phyloP scores from a whole-genome alignment of 306 rosid genomes.

The Prunus padus region DNA sequence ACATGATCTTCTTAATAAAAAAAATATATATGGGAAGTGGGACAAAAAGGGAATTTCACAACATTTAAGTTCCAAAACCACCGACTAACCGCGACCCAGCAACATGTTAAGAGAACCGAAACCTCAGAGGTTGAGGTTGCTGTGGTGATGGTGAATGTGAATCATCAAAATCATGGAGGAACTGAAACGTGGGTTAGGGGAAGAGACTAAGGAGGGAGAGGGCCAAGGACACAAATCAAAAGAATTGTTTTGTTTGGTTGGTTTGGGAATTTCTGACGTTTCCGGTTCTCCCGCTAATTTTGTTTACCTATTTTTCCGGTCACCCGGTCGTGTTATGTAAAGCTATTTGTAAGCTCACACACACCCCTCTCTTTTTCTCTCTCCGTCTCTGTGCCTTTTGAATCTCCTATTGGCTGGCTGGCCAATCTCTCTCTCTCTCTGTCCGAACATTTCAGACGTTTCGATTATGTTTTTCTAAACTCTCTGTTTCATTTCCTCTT shows the following conservation, averaged over 20 bases:
- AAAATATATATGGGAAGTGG: not conserved
- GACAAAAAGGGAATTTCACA: not conserved
- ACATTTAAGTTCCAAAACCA: not conserved
- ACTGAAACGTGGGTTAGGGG: not conserved
- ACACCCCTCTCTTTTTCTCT: conserved; percentile 26
- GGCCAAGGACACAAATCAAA: not conserved
- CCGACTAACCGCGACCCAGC: conserved; percentile 2
- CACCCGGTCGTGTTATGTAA: conserved; percentile 46
- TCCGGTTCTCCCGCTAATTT: conserved; percentile 58
- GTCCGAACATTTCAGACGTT: conserved; percentile 28
- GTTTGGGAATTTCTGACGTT: conserved; percentile 39
- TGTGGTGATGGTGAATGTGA: not conserved
- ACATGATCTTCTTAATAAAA: not conserved
- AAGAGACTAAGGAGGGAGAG: not conserved
- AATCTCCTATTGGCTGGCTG: conserved; percentile 35
- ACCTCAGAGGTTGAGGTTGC: not conserved
- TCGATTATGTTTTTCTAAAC: conserved; percentile 19
- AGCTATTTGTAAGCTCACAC: conserved; percentile 56
- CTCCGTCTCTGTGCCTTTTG: conserved; percentile 29
- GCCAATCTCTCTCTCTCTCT: conserved; percentile 14
- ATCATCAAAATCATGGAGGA: not conserved
- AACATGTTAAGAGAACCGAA: not conserved
- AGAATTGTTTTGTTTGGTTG: conserved; percentile 22
- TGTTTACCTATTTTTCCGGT: conserved; percentile 54
- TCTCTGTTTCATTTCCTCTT: conserved; percentile 29